Evolutionary conservation across 2,329 filamentous ascomycete genomes (phyloP).

Genomic region (Cadophora sp.): DNA sequence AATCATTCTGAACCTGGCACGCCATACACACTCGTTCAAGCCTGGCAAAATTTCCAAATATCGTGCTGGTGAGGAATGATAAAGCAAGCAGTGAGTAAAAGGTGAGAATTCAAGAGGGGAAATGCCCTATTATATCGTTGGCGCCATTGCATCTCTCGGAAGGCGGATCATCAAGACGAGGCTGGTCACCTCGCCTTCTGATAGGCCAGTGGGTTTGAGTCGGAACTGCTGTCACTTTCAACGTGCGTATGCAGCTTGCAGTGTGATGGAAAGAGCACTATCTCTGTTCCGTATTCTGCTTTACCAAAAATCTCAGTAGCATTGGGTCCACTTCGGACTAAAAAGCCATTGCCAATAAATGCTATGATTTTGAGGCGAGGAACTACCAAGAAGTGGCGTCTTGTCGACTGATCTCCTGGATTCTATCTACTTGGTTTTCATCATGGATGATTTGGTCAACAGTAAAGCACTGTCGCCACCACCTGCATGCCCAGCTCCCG

Average conservation of each 20-base stretch:
- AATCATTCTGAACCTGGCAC: neutral
- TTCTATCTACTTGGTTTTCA: neutral
- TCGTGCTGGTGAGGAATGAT: neutral
- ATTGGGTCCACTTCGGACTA: slow-evolving; percentile 4
- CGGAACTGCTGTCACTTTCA: neutral
- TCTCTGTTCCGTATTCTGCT: neutral
- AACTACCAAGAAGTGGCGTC: neutral
- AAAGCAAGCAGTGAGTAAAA: neutral
- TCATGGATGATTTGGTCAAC: neutral
- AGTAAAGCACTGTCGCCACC: neutral
- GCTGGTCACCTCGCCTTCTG: neutral
- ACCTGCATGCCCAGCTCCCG: neutral
- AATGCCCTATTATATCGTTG: neutral
- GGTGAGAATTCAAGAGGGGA: neutral
- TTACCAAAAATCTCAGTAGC: neutral
- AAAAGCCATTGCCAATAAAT: neutral
- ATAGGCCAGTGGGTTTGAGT: neutral
- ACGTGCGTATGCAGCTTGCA: neutral
- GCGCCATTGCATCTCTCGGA: neutral
- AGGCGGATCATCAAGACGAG: neutral
- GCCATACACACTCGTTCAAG: neutral
- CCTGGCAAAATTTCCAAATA: neutral
- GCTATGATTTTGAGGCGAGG: neutral
- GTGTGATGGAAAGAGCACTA: neutral
- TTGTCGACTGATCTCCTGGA: neutral